Conservation (phyloP, 2,329 filamentous ascomycete genomes). For the Paramyrothecium roridum region DNA sequence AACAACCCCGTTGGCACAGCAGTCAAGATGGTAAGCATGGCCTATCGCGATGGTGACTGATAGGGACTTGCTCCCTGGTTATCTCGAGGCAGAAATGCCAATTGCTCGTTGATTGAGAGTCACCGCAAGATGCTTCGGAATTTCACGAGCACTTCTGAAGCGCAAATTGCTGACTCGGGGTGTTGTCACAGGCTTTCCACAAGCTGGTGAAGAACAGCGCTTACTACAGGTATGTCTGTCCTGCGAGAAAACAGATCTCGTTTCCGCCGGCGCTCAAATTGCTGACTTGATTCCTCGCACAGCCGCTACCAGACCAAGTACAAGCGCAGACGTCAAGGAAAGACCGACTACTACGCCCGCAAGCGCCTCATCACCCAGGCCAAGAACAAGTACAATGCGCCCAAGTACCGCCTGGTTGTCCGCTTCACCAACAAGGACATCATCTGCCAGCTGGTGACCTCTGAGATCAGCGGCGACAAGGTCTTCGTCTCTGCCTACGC, state of each 20-base stretch:
- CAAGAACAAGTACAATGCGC: conserved; percentile 99
- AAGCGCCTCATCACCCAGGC: conserved; percentile 99
- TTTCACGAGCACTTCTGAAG: conserved; percentile 72
- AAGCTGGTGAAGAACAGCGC: conserved; percentile 97
- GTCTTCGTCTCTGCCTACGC: conserved; percentile 89
- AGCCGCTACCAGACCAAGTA: conserved; percentile 99
- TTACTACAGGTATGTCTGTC: conserved; percentile 85
- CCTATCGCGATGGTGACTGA: conserved; percentile 24
- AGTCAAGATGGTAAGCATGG: conserved; percentile 69
- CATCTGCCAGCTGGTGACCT: conserved; percentile 94
- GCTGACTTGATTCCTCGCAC: conserved; percentile 21
- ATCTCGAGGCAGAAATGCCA: conserved; percentile 40
- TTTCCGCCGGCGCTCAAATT: neutral
- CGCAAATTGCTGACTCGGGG: conserved; percentile 99
- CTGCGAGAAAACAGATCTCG: no score
- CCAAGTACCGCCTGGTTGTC: conserved; percentile 99
- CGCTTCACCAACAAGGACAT: conserved; percentile 99
- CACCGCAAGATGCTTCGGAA: conserved; percentile 99
- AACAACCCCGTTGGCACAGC: conserved; percentile 43
- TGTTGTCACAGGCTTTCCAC: conserved; percentile 72
- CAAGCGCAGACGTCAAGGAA: conserved; percentile 91
- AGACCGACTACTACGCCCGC: conserved; percentile 99
- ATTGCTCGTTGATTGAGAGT: conserved; percentile 55
- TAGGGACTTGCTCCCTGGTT: conserved; percentile 17
- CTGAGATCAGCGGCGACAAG: conserved; percentile 97